Conservation (phyloP, 2,329 filamentous ascomycete genomes). For the Alternaria sp. region DNA sequence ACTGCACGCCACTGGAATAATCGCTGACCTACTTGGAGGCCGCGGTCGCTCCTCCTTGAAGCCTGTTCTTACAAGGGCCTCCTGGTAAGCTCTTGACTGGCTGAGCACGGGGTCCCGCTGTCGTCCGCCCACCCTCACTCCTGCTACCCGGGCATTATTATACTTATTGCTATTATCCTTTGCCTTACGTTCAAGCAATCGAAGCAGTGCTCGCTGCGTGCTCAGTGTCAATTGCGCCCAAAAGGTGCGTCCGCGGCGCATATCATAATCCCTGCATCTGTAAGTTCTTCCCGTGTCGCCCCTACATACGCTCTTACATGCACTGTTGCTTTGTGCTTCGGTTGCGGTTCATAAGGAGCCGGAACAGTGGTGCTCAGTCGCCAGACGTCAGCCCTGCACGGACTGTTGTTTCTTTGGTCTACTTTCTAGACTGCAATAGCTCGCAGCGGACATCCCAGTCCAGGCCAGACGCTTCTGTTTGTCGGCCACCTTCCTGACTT, state of each 20-base stretch:
- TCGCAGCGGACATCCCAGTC: conserved; percentile 43
- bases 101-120: conserved; percentile 37
- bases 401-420: conserved; percentile 48
- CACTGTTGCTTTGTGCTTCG: conserved; percentile 41
- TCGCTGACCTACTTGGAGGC: conserved; percentile 32
- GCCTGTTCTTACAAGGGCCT: conserved; percentile 26
- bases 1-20: conserved; percentile 31
- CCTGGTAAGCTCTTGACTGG: conserved; percentile 37
- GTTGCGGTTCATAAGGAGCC: conserved; percentile 45
- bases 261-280: conserved; percentile 35
- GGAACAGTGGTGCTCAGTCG: conserved; percentile 45
- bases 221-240: conserved; percentile 36
- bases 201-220: conserved; percentile 31
- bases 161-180: conserved; percentile 45
- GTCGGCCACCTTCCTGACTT: conserved; percentile 34
- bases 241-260: conserved; percentile 42
- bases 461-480: conserved; percentile 45
- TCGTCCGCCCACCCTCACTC: conserved; percentile 31
- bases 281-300: conserved; percentile 40
- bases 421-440: conserved; percentile 46
- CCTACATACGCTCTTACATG: conserved; percentile 35
- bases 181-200: conserved; percentile 32
- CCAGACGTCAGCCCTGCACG: conserved; percentile 52
- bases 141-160: conserved; percentile 39
- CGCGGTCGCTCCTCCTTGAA: conserved; percentile 32